Base-by-base conservation (phyloP, 2,329 filamentous ascomycete species). In the Teratosphaeria zuluensis region DNA sequence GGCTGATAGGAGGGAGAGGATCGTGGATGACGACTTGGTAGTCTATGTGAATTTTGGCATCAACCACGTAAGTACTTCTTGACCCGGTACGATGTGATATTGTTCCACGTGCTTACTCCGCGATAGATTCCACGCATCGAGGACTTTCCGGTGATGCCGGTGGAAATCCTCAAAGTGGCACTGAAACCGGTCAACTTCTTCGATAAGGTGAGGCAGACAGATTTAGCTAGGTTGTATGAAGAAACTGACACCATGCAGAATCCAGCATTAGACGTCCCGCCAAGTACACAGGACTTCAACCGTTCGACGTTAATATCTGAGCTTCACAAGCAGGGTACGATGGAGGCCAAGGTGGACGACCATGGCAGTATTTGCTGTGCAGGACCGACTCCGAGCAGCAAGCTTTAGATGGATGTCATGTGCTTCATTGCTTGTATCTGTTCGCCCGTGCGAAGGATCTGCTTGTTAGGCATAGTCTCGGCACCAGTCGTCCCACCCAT, bases 161-260 rank as follows among this genome's bases (percentile, higher is more conserved):
- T 76, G 52, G 81, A 84, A 72, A 78, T 80, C 14, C 73, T 83
- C 58, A 81, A 79, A 66, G 76, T 84, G n/a, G 74, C 79, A 56
- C 70, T 84, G 61, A 80, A 83, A 63, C 81, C 82, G 0, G 77
- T 81, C 11, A 82, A 84, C 65, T 84, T 84, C 73, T 83, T 83
- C 62, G 73, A 77, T 35, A 79, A 76, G 42, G 42, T 48, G 19
- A 48, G 42, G 19, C 19, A 48, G 42, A 21, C n/a, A 9, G n/a
- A 21, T 48, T 11, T 21, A 8, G 42, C 5, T n/a, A n/a, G 7
- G 3, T 6, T 48, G 5, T 21, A n/a, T 5, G 19, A 48, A n/a
- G 42, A 48, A 8, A 19, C 42, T 48, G 9, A 48, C 19, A 21
- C 19, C 8, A 48, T 48, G 42, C 42, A 48, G 70, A 84, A 84